A percentile compares a stretch with the other conserved stretches of the same genome.
These are phyloP conservation scores for Colletotrichum godetiae DNA, from an alignment of 2,329 filamentous ascomycete species.

Conservation along the genomic window DNA sequence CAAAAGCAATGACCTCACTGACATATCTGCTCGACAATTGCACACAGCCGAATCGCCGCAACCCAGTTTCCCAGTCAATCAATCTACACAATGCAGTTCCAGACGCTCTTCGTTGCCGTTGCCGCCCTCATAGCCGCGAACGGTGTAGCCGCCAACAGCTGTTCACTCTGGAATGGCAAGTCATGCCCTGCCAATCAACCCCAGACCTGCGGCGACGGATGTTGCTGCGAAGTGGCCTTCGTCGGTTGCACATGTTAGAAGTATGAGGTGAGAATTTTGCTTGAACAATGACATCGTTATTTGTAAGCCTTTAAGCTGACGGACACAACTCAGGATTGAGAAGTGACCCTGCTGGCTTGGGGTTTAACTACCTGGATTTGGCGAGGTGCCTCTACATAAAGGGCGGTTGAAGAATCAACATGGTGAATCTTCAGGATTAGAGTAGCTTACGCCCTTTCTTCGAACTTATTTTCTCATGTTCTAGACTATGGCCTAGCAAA, in stretches of 20 bases:
- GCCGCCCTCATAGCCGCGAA: background rate
- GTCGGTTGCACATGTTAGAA: background rate
- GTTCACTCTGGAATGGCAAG: background rate
- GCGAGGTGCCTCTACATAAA: no score
- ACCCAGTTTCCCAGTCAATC: no score
- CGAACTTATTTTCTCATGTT: no score
- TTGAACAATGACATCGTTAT: fast-evolving
- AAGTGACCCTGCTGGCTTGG: background rate
- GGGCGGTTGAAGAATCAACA: no score
- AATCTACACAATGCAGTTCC: background rate
- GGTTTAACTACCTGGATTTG: background rate
- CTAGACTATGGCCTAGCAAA: background rate
- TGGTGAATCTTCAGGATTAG: background rate
- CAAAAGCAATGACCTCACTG: no score
- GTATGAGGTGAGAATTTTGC: background rate
- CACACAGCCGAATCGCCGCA: no score
- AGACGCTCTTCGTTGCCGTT: background rate
- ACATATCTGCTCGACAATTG: no score
- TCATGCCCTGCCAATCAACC: background rate
- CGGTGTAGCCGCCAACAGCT: background rate
- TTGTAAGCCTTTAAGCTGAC: background rate
- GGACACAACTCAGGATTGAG: background rate
- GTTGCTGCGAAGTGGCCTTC: background rate
- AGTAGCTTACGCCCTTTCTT: background rate
- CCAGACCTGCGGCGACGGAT: background rate